Evolutionary conservation across 2,329 filamentous ascomycete genomes (phyloP).

Genomic region (Teratosphaeria zuluensis): DNA sequence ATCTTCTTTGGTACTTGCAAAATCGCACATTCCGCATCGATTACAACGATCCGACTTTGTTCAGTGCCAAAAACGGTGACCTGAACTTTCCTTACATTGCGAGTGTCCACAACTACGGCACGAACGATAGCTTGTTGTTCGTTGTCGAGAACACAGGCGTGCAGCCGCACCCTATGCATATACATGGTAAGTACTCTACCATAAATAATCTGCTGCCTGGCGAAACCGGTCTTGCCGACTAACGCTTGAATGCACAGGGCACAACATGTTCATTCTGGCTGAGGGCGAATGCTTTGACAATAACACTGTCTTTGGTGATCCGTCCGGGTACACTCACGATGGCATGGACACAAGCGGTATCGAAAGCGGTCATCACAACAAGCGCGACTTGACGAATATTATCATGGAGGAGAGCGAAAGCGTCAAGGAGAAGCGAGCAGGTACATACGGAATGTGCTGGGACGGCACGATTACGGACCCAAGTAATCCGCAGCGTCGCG

Average conservation of each 20-base stretch:
- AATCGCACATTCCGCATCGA: conserved; percentile 42
- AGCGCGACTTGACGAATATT: neutral
- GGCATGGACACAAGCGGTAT: conserved; percentile 1
- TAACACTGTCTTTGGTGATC: conserved; percentile 13
- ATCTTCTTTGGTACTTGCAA: conserved; percentile 44
- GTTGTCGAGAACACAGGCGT: conserved; percentile 37
- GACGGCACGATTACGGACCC: conserved; percentile 28
- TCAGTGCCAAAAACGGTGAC: conserved; percentile 37
- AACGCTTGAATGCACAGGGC: conserved; percentile 19
- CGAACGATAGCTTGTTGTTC: conserved; percentile 47
- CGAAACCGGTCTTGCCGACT: neutral
- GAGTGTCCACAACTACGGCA: conserved; percentile 42
- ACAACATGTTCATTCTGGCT: conserved; percentile 47
- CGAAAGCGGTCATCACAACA: neutral
- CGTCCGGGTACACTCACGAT: conserved; percentile 4
- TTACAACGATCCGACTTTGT: conserved; percentile 42
- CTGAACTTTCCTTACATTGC: conserved; percentile 25
- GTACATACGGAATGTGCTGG: conserved; percentile 10
- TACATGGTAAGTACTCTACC: conserved; percentile 15
- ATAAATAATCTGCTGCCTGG: too few species aligned
- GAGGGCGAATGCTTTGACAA: conserved; percentile 24
- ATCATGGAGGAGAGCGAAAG: neutral
- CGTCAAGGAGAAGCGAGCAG: conserved; percentile 1
- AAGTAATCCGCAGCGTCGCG: conserved; percentile 41
- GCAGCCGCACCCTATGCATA: conserved; percentile 25